Evolutionary conservation across 192 early-diverging fungal genomes (phyloP).

Genomic region (Haplosporangium gracile): DNA sequence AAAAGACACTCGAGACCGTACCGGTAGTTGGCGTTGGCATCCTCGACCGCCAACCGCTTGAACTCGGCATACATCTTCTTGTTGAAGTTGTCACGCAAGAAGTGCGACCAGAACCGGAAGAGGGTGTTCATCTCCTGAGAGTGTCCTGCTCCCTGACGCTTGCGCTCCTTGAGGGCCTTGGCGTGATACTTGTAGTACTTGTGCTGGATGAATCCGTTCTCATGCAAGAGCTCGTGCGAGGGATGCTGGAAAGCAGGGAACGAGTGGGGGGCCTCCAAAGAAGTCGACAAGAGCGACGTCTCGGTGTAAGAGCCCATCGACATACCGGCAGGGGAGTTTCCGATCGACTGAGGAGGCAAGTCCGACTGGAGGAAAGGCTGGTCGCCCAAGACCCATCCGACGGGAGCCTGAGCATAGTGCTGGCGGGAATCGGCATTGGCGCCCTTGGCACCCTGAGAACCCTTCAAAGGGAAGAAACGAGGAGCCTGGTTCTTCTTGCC

Average conservation of each 20-base stretch:
- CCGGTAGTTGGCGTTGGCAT: conserved; percentile 87
- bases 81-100: conserved; percentile 97
- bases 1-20: conserved; percentile 98
- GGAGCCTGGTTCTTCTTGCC: conserved; percentile 60
- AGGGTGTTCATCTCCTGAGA: conserved; percentile 98
- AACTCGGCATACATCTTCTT: conserved; percentile 95
- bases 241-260: conserved; percentile 86
- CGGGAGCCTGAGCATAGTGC: conserved; percentile 75
- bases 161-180: conserved; percentile 94
- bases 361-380: conserved; percentile 67
- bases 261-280: conserved; percentile 69
- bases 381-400: conserved; percentile 83
- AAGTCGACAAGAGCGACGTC: conserved; percentile 57
- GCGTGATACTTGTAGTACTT: conserved; percentile 96
- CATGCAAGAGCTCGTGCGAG: conserved; percentile 91
- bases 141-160: conserved; percentile 87
- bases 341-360: conserved; percentile 46
- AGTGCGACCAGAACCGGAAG: conserved; percentile 98
- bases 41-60: conserved; percentile 89
- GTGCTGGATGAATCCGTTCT: conserved; percentile 98
- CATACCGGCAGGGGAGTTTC: conserved; percentile 51
- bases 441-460: conserved; percentile 42
- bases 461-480: conserved; percentile 69
- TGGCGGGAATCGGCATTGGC: conserved; percentile 72
- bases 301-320: conserved; percentile 45